Conservation (phyloP, 2,329 filamentous ascomycete genomes). For the Xylariaceae sp. region DNA sequence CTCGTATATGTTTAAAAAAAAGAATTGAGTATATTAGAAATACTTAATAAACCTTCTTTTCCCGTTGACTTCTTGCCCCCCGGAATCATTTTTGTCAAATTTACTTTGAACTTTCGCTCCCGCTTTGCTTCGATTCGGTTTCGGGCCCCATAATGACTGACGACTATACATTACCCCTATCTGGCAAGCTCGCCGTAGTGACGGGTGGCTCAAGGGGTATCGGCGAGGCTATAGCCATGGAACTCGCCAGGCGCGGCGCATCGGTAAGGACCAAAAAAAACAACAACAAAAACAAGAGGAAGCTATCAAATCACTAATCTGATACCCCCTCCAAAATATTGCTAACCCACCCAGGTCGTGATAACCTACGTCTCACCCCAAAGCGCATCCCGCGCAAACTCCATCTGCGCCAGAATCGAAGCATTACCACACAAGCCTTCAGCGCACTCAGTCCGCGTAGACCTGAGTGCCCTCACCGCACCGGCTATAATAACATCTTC, state of each 20-base stretch:
- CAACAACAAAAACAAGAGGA: background rate
- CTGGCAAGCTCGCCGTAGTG: slow-evolving; percentile 39
- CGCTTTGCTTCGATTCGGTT: no score
- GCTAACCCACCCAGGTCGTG: slow-evolving; percentile 32
- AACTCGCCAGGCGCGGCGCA: slow-evolving; percentile 33
- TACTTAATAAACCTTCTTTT: no score
- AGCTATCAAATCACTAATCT: no score
- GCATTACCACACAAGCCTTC: slow-evolving; percentile 37
- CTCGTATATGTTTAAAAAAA: no score
- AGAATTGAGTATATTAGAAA: no score
- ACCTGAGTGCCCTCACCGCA: slow-evolving; percentile 24
- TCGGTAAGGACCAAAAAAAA: slow-evolving; percentile 16
- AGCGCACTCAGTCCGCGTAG: slow-evolving; percentile 17
- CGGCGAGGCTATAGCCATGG: slow-evolving; percentile 34
- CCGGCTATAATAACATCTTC: slow-evolving; percentile 19
- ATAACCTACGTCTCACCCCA: slow-evolving; percentile 59
- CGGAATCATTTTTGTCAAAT: background rate
- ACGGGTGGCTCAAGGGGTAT: slow-evolving; percentile 30
- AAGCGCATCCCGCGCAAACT: slow-evolving; percentile 54
- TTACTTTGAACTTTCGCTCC: background rate
- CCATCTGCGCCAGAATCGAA: slow-evolving; percentile 54
- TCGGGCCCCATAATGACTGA: slow-evolving; percentile 31
- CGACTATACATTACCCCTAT: slow-evolving; percentile 23
- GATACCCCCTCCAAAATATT: background rate
- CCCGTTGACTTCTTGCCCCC: no score